These are phyloP conservation scores for Dioscorea alata DNA, from an alignment of 106 monocot species.

Conservation along the genomic window DNA sequence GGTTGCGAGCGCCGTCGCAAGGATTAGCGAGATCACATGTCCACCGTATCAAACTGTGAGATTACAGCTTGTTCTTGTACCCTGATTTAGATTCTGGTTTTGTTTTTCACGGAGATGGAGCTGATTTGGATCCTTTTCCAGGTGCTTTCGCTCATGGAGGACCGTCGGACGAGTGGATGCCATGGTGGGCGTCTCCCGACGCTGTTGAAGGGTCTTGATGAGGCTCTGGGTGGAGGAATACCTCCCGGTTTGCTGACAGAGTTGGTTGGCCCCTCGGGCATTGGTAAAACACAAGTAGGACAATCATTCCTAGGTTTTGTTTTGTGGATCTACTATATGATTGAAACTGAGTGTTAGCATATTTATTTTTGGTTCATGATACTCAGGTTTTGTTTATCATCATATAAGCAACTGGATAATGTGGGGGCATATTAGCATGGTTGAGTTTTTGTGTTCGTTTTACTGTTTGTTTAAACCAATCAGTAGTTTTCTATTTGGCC, in stretches of 20 bases:
- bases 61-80: not conserved
- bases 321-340: too few species aligned
- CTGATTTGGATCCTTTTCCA: slow-evolving; percentile 7
- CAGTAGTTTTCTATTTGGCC: too few species aligned
- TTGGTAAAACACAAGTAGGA: slow-evolving; percentile 87
- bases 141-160: slow-evolving; percentile 72
- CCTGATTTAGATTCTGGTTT: not conserved
- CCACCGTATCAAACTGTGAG: slow-evolving; percentile 73
- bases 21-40: slow-evolving; percentile 64
- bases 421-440: too few species aligned
- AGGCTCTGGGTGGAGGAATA: slow-evolving; percentile 70
- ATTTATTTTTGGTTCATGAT: too few species aligned
- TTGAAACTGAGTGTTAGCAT: too few species aligned
- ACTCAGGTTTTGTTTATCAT: too few species aligned
- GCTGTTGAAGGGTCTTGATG: slow-evolving; percentile 59
- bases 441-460: too few species aligned
- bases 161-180: slow-evolving; percentile 23
- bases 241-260: slow-evolving; percentile 78
- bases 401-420: too few species aligned
- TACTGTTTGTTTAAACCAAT: too few species aligned
- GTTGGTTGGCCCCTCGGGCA: slow-evolving; percentile 88
- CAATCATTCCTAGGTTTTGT: too few species aligned
- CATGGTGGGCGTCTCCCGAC: slow-evolving; percentile 51
- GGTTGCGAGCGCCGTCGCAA: slow-evolving; percentile 43
- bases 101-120: not conserved